Evolutionary conservation across 2,329 filamentous ascomycete genomes (phyloP).

Genomic region (Pseudocercospora fuligena): DNA sequence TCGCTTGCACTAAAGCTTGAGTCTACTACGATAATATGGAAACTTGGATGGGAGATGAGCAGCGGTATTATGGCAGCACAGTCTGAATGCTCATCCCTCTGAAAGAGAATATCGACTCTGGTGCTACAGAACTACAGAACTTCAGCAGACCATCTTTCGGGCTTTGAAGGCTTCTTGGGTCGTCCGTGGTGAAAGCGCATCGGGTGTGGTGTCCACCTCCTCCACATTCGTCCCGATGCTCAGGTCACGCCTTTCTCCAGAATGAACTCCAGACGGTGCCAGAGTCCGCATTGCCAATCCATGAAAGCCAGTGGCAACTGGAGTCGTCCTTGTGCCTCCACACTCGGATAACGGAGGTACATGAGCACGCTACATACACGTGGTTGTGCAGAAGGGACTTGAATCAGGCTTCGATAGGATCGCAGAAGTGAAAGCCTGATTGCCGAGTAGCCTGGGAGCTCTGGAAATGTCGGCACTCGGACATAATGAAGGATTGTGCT

Average conservation of each 20-base stretch:
- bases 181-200: not conserved
- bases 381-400: not conserved
- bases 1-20: not conserved
- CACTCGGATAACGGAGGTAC: not conserved
- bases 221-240: slow-evolving; percentile 1
- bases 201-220: slow-evolving; percentile 10
- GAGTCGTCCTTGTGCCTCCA: not conserved
- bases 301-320: not conserved
- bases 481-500: not conserved
- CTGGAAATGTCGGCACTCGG: not conserved
- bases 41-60: not conserved
- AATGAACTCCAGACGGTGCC: too few relatives aligned
- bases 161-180: not conserved
- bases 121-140: not conserved
- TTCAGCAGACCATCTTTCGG: not conserved
- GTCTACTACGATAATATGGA: not conserved
- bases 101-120: not conserved
- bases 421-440: not conserved
- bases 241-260: not conserved
- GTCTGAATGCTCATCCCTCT: not conserved
- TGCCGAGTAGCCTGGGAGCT: not conserved
- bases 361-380: not conserved
- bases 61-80: not conserved
- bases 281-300: not conserved
- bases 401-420: not conserved